Evolutionary conservation across 2,329 filamentous ascomycete genomes (phyloP).

Genomic region (Graphilbum sp.): DNA sequence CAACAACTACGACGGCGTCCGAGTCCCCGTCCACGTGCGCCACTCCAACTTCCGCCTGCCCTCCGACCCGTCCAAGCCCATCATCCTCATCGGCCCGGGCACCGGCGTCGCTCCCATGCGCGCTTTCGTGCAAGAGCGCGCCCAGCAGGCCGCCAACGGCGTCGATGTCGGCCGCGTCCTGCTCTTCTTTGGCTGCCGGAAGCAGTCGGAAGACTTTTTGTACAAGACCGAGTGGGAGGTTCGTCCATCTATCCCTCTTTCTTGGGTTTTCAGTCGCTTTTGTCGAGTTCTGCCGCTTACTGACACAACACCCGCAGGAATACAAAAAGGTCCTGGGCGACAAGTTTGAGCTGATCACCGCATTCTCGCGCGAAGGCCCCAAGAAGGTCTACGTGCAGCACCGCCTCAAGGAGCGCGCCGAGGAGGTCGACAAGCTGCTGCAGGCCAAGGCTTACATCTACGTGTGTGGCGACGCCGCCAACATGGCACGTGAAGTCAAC

Average conservation of each 20-base stretch:
- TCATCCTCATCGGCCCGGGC: constrained; percentile 93
- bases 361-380: constrained; percentile 77
- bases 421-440: constrained; percentile 76
- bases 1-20: constrained; percentile 93
- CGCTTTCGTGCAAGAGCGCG: constrained; percentile 86
- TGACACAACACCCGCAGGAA: constrained; percentile 34
- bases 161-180: constrained; percentile 73
- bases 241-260: constrained; percentile 23
- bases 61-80: constrained; percentile 80
- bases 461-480: constrained; percentile 91
- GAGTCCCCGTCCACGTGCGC: constrained; percentile 86
- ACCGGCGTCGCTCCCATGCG: constrained; percentile 96
- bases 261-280: not conserved
- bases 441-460: constrained; percentile 87
- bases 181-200: constrained; percentile 91
- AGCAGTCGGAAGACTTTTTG: constrained; percentile 73
- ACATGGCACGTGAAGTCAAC: constrained; percentile 93
- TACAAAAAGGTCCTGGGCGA: constrained; percentile 74
- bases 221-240: constrained; percentile 89
- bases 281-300: too few species aligned
- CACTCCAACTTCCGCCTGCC: constrained; percentile 99
- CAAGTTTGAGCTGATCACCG: constrained; percentile 77
- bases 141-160: constrained; percentile 64
- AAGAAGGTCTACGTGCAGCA: constrained; percentile 98
- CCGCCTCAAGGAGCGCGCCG: constrained; percentile 64